Base-by-base conservation (phyloP, 208 protist genomes). In the Wallacemonas sp. region DNA sequence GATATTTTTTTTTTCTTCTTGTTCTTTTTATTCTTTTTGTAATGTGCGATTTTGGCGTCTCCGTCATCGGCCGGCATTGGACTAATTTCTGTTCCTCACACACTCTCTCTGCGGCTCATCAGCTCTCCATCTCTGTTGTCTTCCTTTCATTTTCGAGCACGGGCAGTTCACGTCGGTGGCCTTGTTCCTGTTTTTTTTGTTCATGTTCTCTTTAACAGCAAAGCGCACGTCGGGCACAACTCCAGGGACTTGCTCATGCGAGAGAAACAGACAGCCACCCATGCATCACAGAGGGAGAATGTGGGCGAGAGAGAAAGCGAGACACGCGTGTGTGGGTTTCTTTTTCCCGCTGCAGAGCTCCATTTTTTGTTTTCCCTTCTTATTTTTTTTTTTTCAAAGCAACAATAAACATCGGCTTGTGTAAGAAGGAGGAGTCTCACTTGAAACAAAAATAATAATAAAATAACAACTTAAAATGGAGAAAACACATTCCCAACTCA, bases 401-500 rank as follows among this genome's bases (percentile, higher is more conserved):
- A 21, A 39, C 33, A 58, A 58, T 3, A 42, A 58, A 12, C 15
- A 31, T 54, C 12, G 17, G 2, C 14, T 31, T 54, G 26, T 5
- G 5, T 34, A 54, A 31, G 17, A 27, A 61, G 21, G 31, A 15
- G 22, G 36, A 26, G 36, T 44, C 2, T n/a, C 19, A 6, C n/a
- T n/a, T n/a, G 21, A 61, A 61, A 46, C 17, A 3, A 66, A 66
- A 55, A 66, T 2, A 53, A 66, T 19, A 56, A 38, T 24, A 55
- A 66, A 66, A 66, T 56, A 36, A 55, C 2, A 53, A 31, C 28
- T 17, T 27, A 34, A 42, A 66, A 53, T 5, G 46, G 21, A 55
- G 6, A 34, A 38, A 30, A 11, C 9, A 11, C 4, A 30, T 15
- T 2, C 9, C 59, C 12, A 41, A 41, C 6, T 6, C 14, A 41